phyloP scores from a whole-genome alignment of 352 stramenopile species.

The Phytophthora agathidicida region DNA sequence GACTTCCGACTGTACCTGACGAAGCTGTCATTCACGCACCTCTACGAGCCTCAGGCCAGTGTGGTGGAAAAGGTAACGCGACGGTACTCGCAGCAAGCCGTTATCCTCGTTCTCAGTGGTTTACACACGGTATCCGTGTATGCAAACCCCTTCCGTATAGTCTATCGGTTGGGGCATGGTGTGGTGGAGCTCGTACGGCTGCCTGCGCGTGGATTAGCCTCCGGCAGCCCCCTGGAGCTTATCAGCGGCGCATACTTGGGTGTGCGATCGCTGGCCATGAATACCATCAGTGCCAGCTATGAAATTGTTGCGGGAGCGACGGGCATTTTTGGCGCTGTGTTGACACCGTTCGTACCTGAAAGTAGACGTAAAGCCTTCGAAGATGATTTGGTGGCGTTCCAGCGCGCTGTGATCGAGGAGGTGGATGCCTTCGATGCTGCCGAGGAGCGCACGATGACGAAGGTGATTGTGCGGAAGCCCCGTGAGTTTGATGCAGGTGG shows the following conservation, averaged over 20 bases:
- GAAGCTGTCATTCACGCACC: conserved; percentile 79
- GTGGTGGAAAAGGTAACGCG: conserved; percentile 81
- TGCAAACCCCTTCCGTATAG: conserved; percentile 88
- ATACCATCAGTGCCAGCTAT: conserved; percentile 89
- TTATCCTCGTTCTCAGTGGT: conserved; percentile 83
- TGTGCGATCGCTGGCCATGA: conserved; percentile 87
- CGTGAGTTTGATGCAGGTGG: conserved; percentile 78
- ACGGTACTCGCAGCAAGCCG: conserved; percentile 85
- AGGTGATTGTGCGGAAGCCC: conserved; percentile 84
- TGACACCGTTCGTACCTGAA: conserved; percentile 74
- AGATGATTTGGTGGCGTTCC: conserved; percentile 86
- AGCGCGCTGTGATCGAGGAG: conserved; percentile 88
- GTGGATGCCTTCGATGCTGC: conserved; percentile 87
- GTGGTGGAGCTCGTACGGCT: conserved; percentile 83
- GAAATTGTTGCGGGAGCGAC: conserved; percentile 86
- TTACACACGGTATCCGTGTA: conserved; percentile 89
- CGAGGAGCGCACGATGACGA: conserved; percentile 89
- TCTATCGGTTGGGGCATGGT: conserved; percentile 85
- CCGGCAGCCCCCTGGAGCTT: conserved; percentile 82
- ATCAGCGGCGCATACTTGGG: conserved; percentile 85
- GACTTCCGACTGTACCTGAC: conserved; percentile 87
- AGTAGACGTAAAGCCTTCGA: conserved; percentile 80
- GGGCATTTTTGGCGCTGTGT: conserved; percentile 74
- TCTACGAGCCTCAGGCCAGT: conserved; percentile 81
- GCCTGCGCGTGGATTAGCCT: conserved; percentile 77